Base-by-base conservation (phyloP, 169 alveolate species). In the Plasmodium knowlesi region DNA sequence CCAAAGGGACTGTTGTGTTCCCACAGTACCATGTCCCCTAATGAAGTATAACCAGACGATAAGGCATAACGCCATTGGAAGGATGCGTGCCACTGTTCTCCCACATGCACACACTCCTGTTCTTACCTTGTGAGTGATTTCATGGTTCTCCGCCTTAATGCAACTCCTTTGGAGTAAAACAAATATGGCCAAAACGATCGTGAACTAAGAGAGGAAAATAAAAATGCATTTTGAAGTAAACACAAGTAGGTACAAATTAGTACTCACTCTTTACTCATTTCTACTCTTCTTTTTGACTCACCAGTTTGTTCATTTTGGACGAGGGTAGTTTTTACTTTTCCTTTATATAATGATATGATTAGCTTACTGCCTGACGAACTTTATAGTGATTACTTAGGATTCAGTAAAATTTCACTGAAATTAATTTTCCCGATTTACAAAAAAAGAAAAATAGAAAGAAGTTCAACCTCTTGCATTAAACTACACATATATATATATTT, bases 121-220 rank as follows among this genome's bases (percentile, higher is more conserved):
- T 50, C 81, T 2, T 85, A 85, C 93, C 32, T 50, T 85, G 41
- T 85, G 93, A 6, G 93, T 85, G 28, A 85, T 54, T 85, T 85
- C 86, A 54, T 41, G 93, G 39, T 41, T 34, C 85, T 85, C 93
- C 8, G 78, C 70, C 39, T 54, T 16, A 41, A 76, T 43, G 43
- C 25, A 12, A 74, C 41, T 30, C 12, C 41, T 85, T 74, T 85
- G 86, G 30, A 76, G 41, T 57, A 73, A 73, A 41, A 76, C 0
- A 22, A 85, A 73, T 46, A 85, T 74, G 28, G 37, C 32, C 37
- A 85, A 85, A 53, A 85, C 32, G 4, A 46, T 30, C 39, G 86
- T 19, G 61, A 85, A 43, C 93, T 85, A 41, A 85, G 4, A 73
- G 32, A 25, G 22, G 39, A 41, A 22, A 41, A 2, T 34, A 25